Base-by-base conservation (phyloP, 2,329 filamentous ascomycete genomes). In the Cercospora sp. region DNA sequence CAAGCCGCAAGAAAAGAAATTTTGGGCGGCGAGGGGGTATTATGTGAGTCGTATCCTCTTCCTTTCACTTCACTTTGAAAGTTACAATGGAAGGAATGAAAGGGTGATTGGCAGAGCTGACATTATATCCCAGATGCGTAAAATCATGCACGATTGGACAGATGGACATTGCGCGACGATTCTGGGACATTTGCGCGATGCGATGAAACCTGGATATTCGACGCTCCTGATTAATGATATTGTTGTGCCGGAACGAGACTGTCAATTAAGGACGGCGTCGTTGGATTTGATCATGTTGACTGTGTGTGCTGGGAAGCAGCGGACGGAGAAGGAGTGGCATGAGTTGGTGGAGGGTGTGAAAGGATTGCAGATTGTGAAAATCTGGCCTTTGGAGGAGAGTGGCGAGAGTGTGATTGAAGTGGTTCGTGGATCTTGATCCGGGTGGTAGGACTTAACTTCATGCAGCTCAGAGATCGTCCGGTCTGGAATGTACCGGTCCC, bases 301-400 rank as follows among this genome's bases (percentile, higher is more conserved):
- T 12, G 31, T 64, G 7, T 55, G 36, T 10, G 36, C 45, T 16
- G 61, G 45, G 31, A 55, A 42, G n/a, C 48, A 64, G 62, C 12
- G 62, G n/a, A 64, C 48, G 10, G 62, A 58, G 30, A 64, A 31
- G 31, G 45, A 64, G 48, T 64, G 48, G 61, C 28, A 40, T 26
- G 48, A 57, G 16, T 18, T 64, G 23, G 18, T 57, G 2, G 48
- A n/a, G 10, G 12, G 28, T 9, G 61, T 63, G 13, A 28, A 55
- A 16, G 48, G 61, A 7, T 55, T 64, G 30, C 20, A 40, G n/a
- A 63, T 63, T 26, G 61, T 63, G n/a, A 55, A 33, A 30, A 57
- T 63, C 13, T 63, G 61, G 45, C 61, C 61, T 31, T 53, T 53
- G 36, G 28, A 48, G 7, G 45, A 31, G 28, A 36, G 51, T 40